Base-by-base conservation (phyloP, 164 flowering plant species). In the Warburgia ugandensis region DNA sequence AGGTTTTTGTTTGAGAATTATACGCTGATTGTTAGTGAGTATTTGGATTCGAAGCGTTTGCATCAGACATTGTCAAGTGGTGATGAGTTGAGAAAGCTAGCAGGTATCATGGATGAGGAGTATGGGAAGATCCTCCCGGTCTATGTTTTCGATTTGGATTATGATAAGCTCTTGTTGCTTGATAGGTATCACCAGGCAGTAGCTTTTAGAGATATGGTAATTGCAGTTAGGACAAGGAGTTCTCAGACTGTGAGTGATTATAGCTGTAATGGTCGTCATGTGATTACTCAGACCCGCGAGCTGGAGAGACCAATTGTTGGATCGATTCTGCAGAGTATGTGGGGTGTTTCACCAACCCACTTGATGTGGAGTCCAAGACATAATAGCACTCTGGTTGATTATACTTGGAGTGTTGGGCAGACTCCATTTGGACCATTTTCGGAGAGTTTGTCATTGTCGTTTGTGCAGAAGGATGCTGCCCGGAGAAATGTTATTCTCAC, bases 381-480 rank as follows among this genome's bases (percentile, higher is more conserved):
- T 62, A 92, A 86, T 51, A 62, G 29, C 33, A 86, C 95, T 31
- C 38, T 86, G 48, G 84, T 94, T 40, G 99, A 94, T 54, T 94
- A 94, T 68, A 83, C 99, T 1, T 89, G 99, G 97, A 89, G 97
- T 67, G 63, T 84, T 31, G 99, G 99, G 36, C 94, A 86, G 55
- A 94, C 97, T 35, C 99, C 99, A 27, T 94, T 94, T 67, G 99
- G 99, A 12, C 99, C 97, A 10, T 94, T 94, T 59, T 89, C 97
- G 0, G 87, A 86, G 67, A 45, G 56, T 20, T 70, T 72, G 12
- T 73, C 97, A 1, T 41, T 89, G 67, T 86, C 97, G 1, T 86
- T 89, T 53, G 96, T 84, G 48, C 99, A 89, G 64, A 89, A 78
- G 69, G 99, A 94, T 72, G 99, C 99, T 5, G 97, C 97, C 25